These are phyloP conservation scores for Fusarium incarnatum DNA, from an alignment of 2,329 filamentous ascomycete genomes.

Conservation along the genomic window DNA sequence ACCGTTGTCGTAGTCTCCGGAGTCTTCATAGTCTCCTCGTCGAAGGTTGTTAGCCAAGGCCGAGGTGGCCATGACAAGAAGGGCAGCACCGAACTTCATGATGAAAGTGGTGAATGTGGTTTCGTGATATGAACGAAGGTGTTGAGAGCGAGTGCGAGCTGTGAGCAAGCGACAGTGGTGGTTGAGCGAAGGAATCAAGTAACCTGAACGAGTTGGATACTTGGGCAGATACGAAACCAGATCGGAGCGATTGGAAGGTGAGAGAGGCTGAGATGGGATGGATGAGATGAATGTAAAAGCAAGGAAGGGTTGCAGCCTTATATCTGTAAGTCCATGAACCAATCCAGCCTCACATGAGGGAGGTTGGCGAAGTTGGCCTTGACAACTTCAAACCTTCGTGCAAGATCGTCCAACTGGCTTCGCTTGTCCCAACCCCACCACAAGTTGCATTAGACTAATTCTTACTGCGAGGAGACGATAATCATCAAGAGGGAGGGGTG, in stretches of 20 bases:
- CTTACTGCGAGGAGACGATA: constrained; percentile 38
- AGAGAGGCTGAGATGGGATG: constrained; percentile 29
- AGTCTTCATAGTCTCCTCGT: constrained; percentile 34
- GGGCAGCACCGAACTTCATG: constrained; percentile 45
- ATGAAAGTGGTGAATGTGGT: constrained; percentile 19
- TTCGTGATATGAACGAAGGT: constrained; percentile 34
- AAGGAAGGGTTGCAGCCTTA: constrained; percentile 38
- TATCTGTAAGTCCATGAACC: constrained; percentile 34
- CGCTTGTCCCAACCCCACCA: constrained; percentile 37
- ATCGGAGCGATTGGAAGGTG: constrained; percentile 20
- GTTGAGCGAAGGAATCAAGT: constrained; percentile 46
- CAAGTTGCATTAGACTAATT: constrained; percentile 39
- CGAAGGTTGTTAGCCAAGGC: constrained; percentile 40
- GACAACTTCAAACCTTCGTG: constrained; percentile 36
- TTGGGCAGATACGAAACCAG: constrained; percentile 28
- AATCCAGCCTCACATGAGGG: constrained; percentile 11
- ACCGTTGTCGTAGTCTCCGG: constrained; percentile 5
- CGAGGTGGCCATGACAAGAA: constrained; percentile 44
- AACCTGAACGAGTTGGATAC: constrained; percentile 50
- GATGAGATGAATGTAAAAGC: constrained; percentile 25
- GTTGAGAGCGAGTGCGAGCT: constrained; percentile 33
- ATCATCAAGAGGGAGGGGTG: constrained; percentile 38
- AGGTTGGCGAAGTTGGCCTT: constrained; percentile 32
- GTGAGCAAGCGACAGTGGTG: constrained; percentile 36
- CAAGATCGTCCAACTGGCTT: constrained; percentile 31